Evolutionary conservation across 495 filamentous ascomycete genomes (phyloP), one percentile per base, ranked within the genome.

Genomic region (Penicillium taxi): DNA sequence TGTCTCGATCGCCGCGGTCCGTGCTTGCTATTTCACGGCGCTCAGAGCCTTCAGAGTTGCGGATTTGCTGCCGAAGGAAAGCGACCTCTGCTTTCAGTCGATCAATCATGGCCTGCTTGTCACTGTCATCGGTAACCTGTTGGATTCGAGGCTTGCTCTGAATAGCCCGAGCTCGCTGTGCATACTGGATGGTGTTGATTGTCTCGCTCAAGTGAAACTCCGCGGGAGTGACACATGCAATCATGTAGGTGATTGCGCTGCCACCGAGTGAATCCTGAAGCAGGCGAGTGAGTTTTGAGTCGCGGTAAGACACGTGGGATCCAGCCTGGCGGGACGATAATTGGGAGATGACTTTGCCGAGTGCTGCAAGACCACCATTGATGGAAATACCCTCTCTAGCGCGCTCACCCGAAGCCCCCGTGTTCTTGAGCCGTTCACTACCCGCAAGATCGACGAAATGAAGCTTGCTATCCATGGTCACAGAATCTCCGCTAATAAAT

Each of bases 161-260:
- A 41, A 99, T 99, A 0, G 86, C 86, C 53, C 91, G 79, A 39
- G 91, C 93, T 41, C 91, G 80, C 66, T 96, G 91, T 17, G 91
- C 91, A 63, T 99, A 99, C 57, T 94, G 63, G 15, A 99, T 83
- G 0, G 91, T 99, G 58, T 99, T 99, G 26, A 99, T 68, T 1
- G 91, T 96, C 63, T 99, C 91, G 63, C 89, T 96, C 12, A 96
- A 69, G 59, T 99, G 90, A 56, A 96, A 99, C 52, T 94, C 90
- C 9, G 88, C 88, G 5, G 89, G 91, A 5, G 86, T 96, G 16
- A 99, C 89, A 63, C 91, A 99, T 19, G 91, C 91, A 66, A 99
- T 89, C 91, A 99, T 96, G 61, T 96, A 99, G 1, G 91, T 99
- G 50, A 94, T 93, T 0, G 91, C 93, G 53, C 93, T 96, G 4